These are phyloP conservation scores for Thuja plicata DNA, from an alignment of 83 land plant genomes.

Conservation along the genomic window DNA sequence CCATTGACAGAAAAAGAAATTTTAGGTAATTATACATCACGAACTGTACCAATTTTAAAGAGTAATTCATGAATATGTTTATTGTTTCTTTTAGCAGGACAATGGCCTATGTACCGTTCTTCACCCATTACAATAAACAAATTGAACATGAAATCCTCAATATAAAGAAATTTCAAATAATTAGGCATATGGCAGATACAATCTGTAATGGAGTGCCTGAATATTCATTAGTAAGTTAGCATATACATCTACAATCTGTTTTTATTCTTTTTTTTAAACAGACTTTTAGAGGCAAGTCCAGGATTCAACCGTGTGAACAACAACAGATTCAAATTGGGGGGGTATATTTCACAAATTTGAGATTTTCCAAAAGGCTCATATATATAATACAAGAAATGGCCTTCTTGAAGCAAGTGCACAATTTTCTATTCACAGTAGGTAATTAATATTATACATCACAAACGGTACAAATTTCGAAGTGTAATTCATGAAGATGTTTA, in stretches of 20 bases:
- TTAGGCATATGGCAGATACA: not conserved
- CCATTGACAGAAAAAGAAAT: not conserved
- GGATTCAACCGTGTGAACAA: not conserved
- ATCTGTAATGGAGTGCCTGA: not conserved
- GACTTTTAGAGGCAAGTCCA: not conserved
- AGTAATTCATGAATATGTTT: not conserved
- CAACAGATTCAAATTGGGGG: not conserved
- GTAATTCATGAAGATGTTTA: not conserved
- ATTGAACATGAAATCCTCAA: not conserved
- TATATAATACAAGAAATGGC: not conserved
- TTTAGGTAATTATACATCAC: not conserved
- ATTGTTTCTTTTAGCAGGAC: not conserved
- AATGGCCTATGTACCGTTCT: not conserved
- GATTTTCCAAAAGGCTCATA: not conserved
- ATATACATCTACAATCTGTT: not conserved
- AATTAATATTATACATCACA: not conserved
- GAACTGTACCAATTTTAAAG: not conserved
- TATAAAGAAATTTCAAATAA: not conserved
- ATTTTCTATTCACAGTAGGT: not conserved
- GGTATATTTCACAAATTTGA: not conserved
- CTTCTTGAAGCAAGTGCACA: not conserved
- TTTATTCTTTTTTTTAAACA: not conserved
- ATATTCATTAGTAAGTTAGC: not conserved
- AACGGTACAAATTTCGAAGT: not conserved
- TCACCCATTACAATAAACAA: not conserved